Evolutionary conservation across 352 stramenopile species (phyloP).

Genomic region (Ochromonadaceae sp.): DNA sequence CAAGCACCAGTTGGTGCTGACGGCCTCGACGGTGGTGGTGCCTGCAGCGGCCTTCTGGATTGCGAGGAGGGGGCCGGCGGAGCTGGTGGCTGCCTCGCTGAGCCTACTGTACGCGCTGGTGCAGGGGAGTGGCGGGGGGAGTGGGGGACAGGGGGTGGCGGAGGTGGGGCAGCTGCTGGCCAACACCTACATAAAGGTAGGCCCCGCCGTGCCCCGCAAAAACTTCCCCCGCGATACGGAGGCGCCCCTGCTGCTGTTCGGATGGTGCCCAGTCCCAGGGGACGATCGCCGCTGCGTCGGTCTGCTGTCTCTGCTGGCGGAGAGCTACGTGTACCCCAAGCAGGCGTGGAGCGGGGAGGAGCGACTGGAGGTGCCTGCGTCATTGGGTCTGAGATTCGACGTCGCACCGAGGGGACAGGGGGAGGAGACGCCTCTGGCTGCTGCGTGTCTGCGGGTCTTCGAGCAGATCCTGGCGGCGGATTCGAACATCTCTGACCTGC

Average conservation of each 20-base stretch:
- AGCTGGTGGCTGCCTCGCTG: background rate
- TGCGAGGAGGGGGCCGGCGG: background rate
- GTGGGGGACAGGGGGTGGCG: background rate
- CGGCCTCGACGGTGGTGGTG: background rate
- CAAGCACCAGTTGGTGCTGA: background rate
- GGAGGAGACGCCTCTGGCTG: background rate
- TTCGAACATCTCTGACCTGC: background rate
- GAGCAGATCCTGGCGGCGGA: background rate
- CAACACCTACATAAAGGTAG: constrained; percentile 7
- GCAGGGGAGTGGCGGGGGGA: background rate
- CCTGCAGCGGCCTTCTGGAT: background rate
- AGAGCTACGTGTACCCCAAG: background rate
- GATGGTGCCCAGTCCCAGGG: background rate
- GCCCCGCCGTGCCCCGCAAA: background rate
- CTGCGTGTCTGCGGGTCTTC: background rate
- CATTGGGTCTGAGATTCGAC: background rate
- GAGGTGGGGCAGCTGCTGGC: background rate
- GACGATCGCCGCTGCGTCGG: background rate
- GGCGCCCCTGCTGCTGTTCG: background rate
- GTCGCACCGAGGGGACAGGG: background rate
- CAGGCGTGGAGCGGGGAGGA: background rate
- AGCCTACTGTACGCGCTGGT: background rate
- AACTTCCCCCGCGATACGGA: background rate
- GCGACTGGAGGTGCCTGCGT: background rate
- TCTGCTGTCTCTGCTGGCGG: background rate